Evolutionary conservation across 73 alveolate genomes (phyloP), one percentile per base, ranked within the genome.

Genomic region (Symbiodinium natans): DNA sequence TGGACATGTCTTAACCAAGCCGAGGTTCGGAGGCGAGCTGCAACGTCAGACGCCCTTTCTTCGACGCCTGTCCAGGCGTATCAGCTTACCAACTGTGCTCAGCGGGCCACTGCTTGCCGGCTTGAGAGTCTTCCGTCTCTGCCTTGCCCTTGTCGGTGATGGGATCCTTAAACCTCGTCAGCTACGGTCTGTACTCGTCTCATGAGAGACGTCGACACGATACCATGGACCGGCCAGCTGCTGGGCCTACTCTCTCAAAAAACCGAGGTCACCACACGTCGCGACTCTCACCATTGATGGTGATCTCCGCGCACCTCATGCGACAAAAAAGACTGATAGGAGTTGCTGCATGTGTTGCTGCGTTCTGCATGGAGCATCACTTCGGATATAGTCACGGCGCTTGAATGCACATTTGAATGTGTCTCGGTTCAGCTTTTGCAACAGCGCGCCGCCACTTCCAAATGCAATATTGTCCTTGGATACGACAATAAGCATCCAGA

Each of bases 91-190:
- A 11, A 74, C 25, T 36, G 59, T 46, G 59, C 59, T 13, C 6
- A 46, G 59, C 21, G 6, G 59, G 59, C 6, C 6, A 46, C 13
- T 46, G 59, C 59, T 9, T 6, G 13, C 13, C 59, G 6, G 39
- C 21, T 33, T 1, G 36, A 27, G 83, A 10, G 33, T 15, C 83
- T 15, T 71, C 39, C 11, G 56, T 25, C 10, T 33, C 83, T 13
- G 97, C 97, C 98, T 92, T 92, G 82, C 98, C 98, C 88, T 68
- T 68, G 88, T 92, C 98, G 36, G 98, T 92, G 89, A 92, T 92
- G 38, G 98, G 98, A n/a, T 92, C 98, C 82, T 92, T 92, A 89
- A 92, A 92, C 89, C 86, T 74, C 29, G 68, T 2, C 31, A n/a
- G n/a, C n/a, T n/a, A n/a, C n/a, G n/a, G n/a, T n/a, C n/a, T n/a